Base-by-base conservation (phyloP, 345 rosid genomes). In the Laguncularia racemosa region DNA sequence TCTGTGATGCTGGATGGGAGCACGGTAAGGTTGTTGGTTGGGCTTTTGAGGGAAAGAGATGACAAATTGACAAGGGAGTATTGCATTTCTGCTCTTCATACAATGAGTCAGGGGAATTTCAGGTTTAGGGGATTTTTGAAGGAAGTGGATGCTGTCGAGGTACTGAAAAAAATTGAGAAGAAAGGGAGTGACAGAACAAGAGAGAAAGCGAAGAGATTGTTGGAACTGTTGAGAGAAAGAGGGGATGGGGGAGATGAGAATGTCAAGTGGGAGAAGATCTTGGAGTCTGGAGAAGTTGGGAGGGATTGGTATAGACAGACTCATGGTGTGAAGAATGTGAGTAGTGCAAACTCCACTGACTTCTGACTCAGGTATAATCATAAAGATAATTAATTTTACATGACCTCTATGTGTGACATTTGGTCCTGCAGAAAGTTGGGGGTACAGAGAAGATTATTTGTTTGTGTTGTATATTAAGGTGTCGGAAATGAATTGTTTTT, bases 91-190 rank as follows among this genome's bases (percentile, higher is more conserved):
- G 85, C 81, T 14, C 73, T 91, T 70, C 63, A 62, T 52, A 73
- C 81, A 4, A 53, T 91, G 67, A 71, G 89, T 70, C 72, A 73
- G 0, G 83, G 89, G 44, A 82, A 84, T 62, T 52, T 83, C 80
- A 81, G 97, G 78, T 91, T 91, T 70, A 85, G 59, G 63, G 84
- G 91, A 21, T 38, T 91, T 76, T 83, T 91, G 4, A 88, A 75
- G 56, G 88, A 84, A 17, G 84, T 86, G 0, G 67, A 78, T 20
- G 76, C 70, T 1, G 76, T 53, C 47, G 97, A 80, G 58, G 74
- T 82, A 13, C 15, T 91, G 70, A 59, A 55, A 68, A 72, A 74
- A 26, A 56, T 84, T 45, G 91, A 75, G 70, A 82, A 77, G 62
- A 71, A 56, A 0, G 86, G 87, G 11, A 73, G 72, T 14, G 82